Conservation (phyloP, 2,329 filamentous ascomycete genomes). For the Penicillium sp. region DNA sequence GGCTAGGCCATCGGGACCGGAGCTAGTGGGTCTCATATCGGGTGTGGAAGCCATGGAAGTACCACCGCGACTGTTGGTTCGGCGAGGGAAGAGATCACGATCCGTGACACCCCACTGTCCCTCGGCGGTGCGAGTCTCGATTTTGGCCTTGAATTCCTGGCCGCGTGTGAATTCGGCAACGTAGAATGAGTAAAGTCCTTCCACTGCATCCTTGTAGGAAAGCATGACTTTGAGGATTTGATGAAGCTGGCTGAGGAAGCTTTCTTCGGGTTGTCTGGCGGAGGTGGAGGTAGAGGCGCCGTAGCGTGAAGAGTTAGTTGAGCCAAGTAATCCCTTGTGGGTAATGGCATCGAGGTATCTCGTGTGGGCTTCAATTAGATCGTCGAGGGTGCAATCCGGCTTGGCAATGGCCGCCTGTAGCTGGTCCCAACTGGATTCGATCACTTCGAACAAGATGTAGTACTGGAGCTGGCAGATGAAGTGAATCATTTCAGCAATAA, state of each 20-base stretch:
- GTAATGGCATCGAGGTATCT: constrained; percentile 91
- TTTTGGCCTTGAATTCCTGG: constrained; percentile 75
- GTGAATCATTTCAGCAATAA: constrained; percentile 95
- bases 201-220: constrained; percentile 83
- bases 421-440: constrained; percentile 91
- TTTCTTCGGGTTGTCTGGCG: constrained; percentile 55
- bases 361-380: constrained; percentile 85
- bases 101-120: constrained; percentile 61
- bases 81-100: constrained; percentile 41
- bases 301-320: constrained; percentile 38
- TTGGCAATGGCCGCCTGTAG: constrained; percentile 75
- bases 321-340: constrained; percentile 86
- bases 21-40: constrained; percentile 17
- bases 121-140: constrained; percentile 59
- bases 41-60: constrained; percentile 29
- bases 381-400: constrained; percentile 86
- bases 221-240: constrained; percentile 93
- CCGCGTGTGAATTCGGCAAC: constrained; percentile 87
- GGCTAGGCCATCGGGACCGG: constrained; percentile 23
- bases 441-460: constrained; percentile 97
- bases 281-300: constrained; percentile 24
- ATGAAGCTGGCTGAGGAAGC: constrained; percentile 84
- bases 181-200: constrained; percentile 89
- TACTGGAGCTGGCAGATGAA: constrained; percentile 96
- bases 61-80: constrained; percentile 23